Evolutionary conservation across 257 asterid genomes (phyloP), one percentile per base, ranked within the genome.

Genomic region (Schizonepeta tenuifolia): DNA sequence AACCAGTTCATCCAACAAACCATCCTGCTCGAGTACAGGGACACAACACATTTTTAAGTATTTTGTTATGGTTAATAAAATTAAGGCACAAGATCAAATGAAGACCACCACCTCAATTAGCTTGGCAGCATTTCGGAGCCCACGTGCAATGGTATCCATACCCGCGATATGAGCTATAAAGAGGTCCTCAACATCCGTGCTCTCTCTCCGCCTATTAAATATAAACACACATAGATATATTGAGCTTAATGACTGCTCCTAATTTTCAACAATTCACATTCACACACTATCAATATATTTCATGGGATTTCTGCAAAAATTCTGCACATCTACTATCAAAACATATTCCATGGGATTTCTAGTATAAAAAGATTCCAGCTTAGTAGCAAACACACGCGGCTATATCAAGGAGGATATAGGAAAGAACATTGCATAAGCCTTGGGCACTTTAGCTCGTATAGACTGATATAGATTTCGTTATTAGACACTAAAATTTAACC

Each of bases 121-220:
- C 86, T 95, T 95, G 41, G 82, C 98, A 75, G 97, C 99, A 70
- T 81, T 95, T 63, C 96, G 86, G 6, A 92, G 96, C 44, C 99
- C 99, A 53, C 98, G 98, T 13, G 96, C 98, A 10, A 95, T 77
- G 31, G 97, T 89, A 78, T 93, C 97, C 98, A 93, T 93, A 46
- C 98, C 97, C 17, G 93, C 98, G 71, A 95, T 90, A 70, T 95
- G 99, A 58, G 94, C 98, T 18, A 95, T 89, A 61, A 92, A 92
- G 24, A 95, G 41, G 76, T 95, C 99, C 51, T 95, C 98, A 13
- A 95, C 97, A 60, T 95, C 99, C 0, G 99, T 95, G 75, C 99
- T 95, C 83, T 95, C 99, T 76, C 99, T 86, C 57, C 99, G 93
- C 90, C 98, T 94, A 56, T 61, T 7, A 51, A 18, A 18, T 17